Conservation (phyloP, 306 rosid genomes). For the Hylodesmum podocarpum region DNA sequence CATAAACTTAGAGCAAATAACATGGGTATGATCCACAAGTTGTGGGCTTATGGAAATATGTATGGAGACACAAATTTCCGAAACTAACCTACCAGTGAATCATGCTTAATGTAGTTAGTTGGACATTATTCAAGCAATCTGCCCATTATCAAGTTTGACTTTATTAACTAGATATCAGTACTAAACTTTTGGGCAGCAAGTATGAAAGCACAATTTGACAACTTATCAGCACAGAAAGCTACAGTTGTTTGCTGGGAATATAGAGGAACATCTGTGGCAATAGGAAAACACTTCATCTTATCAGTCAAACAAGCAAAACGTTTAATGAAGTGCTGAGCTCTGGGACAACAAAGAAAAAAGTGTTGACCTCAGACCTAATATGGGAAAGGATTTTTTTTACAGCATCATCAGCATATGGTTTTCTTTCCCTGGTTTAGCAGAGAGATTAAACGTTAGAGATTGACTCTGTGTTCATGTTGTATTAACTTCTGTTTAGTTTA, state of each 20-base stretch:
- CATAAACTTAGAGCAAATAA: conserved; percentile 6
- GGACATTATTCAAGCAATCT: background rate
- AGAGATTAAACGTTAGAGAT: conserved; percentile 10
- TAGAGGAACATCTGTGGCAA: conserved; percentile 16
- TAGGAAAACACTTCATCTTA: conserved; percentile 23
- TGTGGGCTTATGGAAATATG: background rate
- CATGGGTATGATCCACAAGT: background rate
- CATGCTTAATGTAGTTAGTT: conserved; percentile 8
- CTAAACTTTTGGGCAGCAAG: background rate
- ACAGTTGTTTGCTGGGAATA: background rate
- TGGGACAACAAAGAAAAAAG: background rate
- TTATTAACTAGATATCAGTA: background rate
- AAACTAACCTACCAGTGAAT: background rate
- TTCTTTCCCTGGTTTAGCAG: background rate
- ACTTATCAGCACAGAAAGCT: background rate
- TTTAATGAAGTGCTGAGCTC: background rate
- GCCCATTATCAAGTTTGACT: background rate
- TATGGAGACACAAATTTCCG: background rate
- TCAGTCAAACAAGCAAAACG: background rate
- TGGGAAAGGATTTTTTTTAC: background rate
- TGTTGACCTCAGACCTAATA: background rate
- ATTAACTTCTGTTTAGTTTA: conserved; percentile 7
- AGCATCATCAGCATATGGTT: conserved; percentile 12
- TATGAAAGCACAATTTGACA: background rate
- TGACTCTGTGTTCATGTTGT: background rate